Evolutionary conservation across 306 rosid genomes (phyloP), one percentile per base, ranked within the genome.

Genomic region (Cicer yamashitae): DNA sequence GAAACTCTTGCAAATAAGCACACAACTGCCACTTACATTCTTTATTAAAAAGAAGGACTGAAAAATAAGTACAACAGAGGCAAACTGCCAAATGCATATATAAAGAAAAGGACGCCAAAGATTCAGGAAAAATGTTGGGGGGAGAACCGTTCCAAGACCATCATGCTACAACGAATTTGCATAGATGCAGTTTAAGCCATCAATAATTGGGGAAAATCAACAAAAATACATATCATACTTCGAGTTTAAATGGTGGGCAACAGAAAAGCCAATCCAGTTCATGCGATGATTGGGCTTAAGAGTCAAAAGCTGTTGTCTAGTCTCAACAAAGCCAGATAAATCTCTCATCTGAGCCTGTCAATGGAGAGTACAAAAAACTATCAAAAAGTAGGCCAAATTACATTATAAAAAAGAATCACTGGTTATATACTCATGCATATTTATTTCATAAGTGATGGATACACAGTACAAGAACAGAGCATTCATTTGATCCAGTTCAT

Each of bases 241-340:
- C 51, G 92, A 82, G 82, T 94, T 92, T 89, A 94, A 85, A 82
- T 94, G 97, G 78, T 94, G 96, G 54, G 99, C 77, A 83, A 91
- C 97, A 60, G 96, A 83, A 89, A 94, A 94, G 38, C 97, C 99
- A 80, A 94, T 94, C 99, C 99, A 94, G 81, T 94, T 94, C 99
- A 92, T 92, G 84, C 99, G 99, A 83, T 94, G 99, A 78, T 92
- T 94, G 76, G 99, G 90, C 90, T 94, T 94, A 78, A 94, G 85
- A 56, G 91, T 88, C 85, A 94, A 75, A 76, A 94, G 99, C 74
- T 85, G 96, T 67, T 90, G 99, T 79, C 99, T 85, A 48, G 99
- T 94, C 87, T 94, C 96, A 83, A 94, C 99, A 92, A 94, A 94
- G 61, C 99, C 99, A 40, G 86, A 54, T 86, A 92, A 87, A 86